Evolutionary conservation across 176 grass and related monocot genomes (phyloP).

Genomic region (Triticum dicoccoides): DNA sequence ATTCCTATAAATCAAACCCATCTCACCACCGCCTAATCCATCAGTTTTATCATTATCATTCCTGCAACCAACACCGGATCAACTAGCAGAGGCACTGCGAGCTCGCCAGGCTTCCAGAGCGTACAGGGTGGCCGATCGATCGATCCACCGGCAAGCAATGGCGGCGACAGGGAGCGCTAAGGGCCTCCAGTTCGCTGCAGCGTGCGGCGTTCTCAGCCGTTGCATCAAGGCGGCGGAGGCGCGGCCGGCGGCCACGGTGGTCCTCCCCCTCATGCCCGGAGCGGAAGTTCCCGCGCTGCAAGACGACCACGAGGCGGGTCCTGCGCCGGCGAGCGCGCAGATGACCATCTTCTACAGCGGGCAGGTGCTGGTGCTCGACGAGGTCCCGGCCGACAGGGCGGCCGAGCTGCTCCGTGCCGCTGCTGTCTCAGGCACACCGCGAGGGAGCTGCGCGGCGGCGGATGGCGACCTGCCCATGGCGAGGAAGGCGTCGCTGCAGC

Average conservation of each 20-base stretch:
- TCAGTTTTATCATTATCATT: too few relatives aligned
- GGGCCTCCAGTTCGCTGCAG: too few relatives aligned
- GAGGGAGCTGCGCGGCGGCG: not conserved
- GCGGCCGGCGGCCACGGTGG: not conserved
- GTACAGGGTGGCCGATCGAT: too few relatives aligned
- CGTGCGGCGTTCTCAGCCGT: too few relatives aligned
- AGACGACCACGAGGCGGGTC: not conserved
- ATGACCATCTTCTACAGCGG: constrained; percentile 67
- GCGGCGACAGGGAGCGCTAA: too few relatives aligned
- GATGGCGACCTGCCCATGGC: constrained; percentile 48
- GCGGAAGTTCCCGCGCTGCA: not conserved
- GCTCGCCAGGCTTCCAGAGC: too few relatives aligned
- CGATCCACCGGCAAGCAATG: too few relatives aligned
- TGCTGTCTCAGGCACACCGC: not conserved
- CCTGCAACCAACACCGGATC: too few relatives aligned
- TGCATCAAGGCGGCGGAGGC: too few relatives aligned
- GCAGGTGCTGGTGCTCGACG: constrained; percentile 15
- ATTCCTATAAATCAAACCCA: too few relatives aligned
- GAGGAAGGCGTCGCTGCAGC: constrained; percentile 58
- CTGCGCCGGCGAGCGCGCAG: not conserved
- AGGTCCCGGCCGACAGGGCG: not conserved
- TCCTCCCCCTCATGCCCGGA: constrained; percentile 20
- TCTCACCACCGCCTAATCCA: too few relatives aligned
- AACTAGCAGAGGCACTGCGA: too few relatives aligned
- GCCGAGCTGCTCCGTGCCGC: constrained; percentile 34